These are phyloP conservation scores for Furcasterigmium furcatum DNA, from an alignment of 2,329 filamentous ascomycete species.

Conservation along the genomic window DNA sequence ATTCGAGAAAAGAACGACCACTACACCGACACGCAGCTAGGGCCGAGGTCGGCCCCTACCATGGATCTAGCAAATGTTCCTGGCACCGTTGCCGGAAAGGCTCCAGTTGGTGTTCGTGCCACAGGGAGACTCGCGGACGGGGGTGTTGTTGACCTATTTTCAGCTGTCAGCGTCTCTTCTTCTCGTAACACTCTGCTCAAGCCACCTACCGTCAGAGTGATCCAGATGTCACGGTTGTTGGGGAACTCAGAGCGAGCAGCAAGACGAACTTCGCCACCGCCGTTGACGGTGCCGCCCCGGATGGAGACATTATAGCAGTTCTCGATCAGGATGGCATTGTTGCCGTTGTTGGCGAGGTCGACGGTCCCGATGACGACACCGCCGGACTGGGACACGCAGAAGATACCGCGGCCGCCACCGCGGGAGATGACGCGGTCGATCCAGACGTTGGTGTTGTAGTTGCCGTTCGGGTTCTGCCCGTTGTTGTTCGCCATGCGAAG, in stretches of 20 bases:
- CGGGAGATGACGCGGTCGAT: conserved; percentile 51
- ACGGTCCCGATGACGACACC: conserved; percentile 45
- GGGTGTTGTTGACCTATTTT: conserved; percentile 40
- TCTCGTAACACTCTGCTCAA: no score
- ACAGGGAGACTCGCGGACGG: conserved; percentile 51
- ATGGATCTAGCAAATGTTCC: conserved; percentile 33
- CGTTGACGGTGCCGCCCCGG: conserved; percentile 44
- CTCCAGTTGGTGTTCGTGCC: conserved; percentile 48
- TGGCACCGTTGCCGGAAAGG: conserved; percentile 39
- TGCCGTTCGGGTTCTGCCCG: conserved; percentile 42
- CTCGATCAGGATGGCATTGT: conserved; percentile 55
- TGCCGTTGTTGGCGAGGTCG: conserved; percentile 49
- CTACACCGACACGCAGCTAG: no score
- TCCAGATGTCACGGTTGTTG: conserved; percentile 47
- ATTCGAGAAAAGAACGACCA: no score
- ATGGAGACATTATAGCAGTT: conserved; percentile 57
- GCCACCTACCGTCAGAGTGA: conserved; percentile 32
- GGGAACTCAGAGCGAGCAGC: conserved; percentile 50
- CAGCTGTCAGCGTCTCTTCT: neutral
- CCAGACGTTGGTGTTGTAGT: conserved; percentile 49
- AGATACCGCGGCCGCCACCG: conserved; percentile 53
- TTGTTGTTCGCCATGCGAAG: conserved; percentile 56
- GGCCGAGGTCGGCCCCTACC: no score
- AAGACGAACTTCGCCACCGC: conserved; percentile 53
- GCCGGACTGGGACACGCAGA: conserved; percentile 55